These are phyloP conservation scores for Striga asiatica DNA, from an alignment of 257 asterid species.

Conservation along the genomic window DNA sequence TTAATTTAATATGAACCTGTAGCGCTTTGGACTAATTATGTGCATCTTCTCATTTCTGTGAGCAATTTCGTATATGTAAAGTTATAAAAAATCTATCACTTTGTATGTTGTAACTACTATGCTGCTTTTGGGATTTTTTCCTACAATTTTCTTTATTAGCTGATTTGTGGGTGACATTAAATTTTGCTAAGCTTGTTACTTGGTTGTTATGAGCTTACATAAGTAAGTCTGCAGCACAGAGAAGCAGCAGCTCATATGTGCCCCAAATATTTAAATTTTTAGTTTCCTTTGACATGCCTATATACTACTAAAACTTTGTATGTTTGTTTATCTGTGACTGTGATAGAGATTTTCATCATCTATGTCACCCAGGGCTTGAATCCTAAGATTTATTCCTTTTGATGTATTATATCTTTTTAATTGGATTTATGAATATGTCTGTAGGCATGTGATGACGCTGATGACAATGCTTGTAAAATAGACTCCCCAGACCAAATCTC, in stretches of 20 bases:
- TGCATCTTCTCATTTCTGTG: constrained; percentile 9
- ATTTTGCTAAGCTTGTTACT: not conserved
- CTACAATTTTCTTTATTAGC: not conserved
- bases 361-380: constrained; percentile 2
- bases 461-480: constrained; percentile 21
- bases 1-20: not conserved
- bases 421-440: constrained; percentile 21
- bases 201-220: not conserved
- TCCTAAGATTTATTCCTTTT: not conserved
- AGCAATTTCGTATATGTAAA: not conserved
- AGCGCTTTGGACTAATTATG: not conserved
- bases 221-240: not conserved
- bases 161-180: not conserved
- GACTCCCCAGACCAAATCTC: constrained; percentile 20
- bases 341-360: not conserved
- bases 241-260: constrained; percentile 8
- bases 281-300: constrained; percentile 5
- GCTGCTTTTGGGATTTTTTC: not conserved
- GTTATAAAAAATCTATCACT: not conserved
- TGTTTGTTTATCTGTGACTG: constrained; percentile 1
- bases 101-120: not conserved
- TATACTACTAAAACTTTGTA: not conserved
- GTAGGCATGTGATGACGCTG: constrained; percentile 32
- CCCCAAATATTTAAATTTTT: not conserved
- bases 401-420: constrained; percentile 4